phyloP scores from a whole-genome alignment of 768 basidiomycete genomes.

The Pulveroboletus ravenelii region DNA sequence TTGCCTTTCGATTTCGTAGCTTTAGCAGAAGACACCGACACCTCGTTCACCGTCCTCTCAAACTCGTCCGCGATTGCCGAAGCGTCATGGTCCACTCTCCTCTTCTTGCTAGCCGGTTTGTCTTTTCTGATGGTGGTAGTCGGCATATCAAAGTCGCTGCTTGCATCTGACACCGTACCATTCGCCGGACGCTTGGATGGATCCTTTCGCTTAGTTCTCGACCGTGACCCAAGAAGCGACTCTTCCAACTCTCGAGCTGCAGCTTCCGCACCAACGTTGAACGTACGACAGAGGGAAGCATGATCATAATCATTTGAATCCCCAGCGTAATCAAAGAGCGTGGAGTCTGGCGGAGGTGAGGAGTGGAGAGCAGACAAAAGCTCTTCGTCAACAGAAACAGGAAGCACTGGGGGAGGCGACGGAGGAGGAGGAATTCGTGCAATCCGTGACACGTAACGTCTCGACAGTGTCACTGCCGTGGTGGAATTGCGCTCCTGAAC shows the following conservation, averaged over 20 bases:
- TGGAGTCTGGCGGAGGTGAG: constrained; percentile 33
- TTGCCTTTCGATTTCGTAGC: constrained; percentile 45
- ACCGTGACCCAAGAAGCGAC: constrained; percentile 41
- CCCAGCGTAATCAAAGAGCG: constrained; percentile 28
- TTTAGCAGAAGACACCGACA: constrained; percentile 33
- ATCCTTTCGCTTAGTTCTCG: constrained; percentile 40
- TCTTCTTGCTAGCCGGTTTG: constrained; percentile 53
- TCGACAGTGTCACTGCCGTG: constrained; percentile 44
- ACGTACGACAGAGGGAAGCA: constrained; percentile 18
- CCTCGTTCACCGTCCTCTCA: constrained; percentile 39
- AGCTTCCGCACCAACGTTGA: constrained; percentile 43
- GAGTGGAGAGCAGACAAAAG: constrained; percentile 32
- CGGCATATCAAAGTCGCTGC: constrained; percentile 52
- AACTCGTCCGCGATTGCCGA: constrained; percentile 43
- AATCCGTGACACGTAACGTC: constrained; percentile 39
- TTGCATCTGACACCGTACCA: constrained; percentile 49
- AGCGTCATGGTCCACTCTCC: constrained; percentile 49
- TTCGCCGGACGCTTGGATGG: constrained; percentile 47
- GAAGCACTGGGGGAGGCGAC: constrained; percentile 32
- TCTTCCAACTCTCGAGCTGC: constrained; percentile 55
- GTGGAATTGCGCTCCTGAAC: constrained; percentile 65
- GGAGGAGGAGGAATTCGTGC: constrained; percentile 42
- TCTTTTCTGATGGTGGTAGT: constrained; percentile 31
- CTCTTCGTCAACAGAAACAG: constrained; percentile 32
- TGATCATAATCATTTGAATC: constrained; percentile 24